Percentiles rank a stretch among this genome's conserved stretches.
Conservation (phyloP, 2,329 filamentous ascomycete species). For the Metarhizium robertsii region DNA sequence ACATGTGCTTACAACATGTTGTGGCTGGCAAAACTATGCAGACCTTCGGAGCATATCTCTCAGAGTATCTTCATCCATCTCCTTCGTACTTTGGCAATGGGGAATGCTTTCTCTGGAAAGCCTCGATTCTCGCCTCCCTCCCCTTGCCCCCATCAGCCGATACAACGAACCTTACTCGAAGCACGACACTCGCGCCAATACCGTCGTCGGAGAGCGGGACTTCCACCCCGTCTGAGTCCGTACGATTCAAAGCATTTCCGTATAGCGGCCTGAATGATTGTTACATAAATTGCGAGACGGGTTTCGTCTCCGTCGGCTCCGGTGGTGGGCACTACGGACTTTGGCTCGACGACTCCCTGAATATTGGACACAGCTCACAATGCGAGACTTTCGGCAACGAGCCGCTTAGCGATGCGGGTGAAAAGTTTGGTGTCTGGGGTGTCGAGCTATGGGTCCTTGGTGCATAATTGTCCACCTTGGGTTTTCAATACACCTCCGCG, state of each 20-base stretch:
- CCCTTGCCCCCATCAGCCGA: conserved; percentile 43
- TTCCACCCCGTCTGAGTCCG: conserved; percentile 48
- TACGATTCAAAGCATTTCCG: conserved; percentile 94
- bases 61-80: conserved; percentile 72
- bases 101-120: conserved; percentile 72
- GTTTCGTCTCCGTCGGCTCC: conserved; percentile 79
- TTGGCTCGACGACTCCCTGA: conserved; percentile 82
- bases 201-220: conserved; percentile 9
- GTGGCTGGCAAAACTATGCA: conserved; percentile 16
- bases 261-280: conserved; percentile 96
- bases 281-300: conserved; percentile 83
- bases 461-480: conserved; percentile 15
- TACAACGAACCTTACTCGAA: conserved; percentile 37
- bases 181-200: conserved; percentile 23
- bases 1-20: conserved; percentile 1
- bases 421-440: conserved; percentile 83
- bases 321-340: conserved; percentile 85
- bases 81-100: conserved; percentile 90
- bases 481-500: neutral
- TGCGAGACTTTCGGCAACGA: conserved; percentile 95
- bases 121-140: conserved; percentile 46
- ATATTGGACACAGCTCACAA: conserved; percentile 70
- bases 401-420: conserved; percentile 81
- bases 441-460: conserved; percentile 94
- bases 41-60: conserved; percentile 90